A percentile compares a stretch with the other conserved stretches of the same genome.
phyloP scores from a whole-genome alignment of 768 basidiomycete species.

The Tylopilus felleus region DNA sequence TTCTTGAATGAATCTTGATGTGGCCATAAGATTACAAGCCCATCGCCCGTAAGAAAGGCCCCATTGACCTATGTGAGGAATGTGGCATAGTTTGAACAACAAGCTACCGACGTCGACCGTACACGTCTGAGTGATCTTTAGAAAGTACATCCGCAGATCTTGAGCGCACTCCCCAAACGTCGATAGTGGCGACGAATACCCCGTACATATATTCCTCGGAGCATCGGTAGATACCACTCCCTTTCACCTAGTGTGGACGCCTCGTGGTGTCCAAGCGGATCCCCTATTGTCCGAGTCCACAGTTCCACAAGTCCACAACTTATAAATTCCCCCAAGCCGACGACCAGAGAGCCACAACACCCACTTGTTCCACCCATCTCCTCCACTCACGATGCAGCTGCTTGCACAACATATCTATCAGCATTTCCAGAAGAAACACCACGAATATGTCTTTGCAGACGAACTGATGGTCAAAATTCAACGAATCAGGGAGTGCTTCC shows the following conservation, averaged over 20 bases:
- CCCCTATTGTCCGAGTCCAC: conserved; percentile 30
- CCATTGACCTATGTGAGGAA: not conserved
- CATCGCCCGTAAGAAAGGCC: not conserved
- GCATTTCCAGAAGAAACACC: conserved; percentile 14
- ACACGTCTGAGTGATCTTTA: not conserved
- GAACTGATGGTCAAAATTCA: conserved; percentile 16
- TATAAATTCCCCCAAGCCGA: conserved; percentile 18
- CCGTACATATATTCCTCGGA: conserved; percentile 2
- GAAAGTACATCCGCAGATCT: not conserved
- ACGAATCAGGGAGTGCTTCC: conserved; percentile 20
- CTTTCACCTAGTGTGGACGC: conserved; percentile 5
- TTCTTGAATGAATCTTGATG: not conserved
- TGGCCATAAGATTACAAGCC: not conserved
- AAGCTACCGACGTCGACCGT: not conserved
- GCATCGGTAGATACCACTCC: conserved; percentile 11
- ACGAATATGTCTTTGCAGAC: conserved; percentile 4
- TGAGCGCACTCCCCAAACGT: not conserved
- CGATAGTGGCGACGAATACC: not conserved
- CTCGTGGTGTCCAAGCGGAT: conserved; percentile 29
- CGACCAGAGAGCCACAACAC: not conserved
- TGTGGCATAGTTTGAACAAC: not conserved
- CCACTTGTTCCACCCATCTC: not conserved
- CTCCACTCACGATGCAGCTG: conserved; percentile 6
- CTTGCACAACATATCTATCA: not conserved
- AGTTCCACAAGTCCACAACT: conserved; percentile 7